phyloP scores from a whole-genome alignment of 2,329 filamentous ascomycete species.

The Xylaria sp. region DNA sequence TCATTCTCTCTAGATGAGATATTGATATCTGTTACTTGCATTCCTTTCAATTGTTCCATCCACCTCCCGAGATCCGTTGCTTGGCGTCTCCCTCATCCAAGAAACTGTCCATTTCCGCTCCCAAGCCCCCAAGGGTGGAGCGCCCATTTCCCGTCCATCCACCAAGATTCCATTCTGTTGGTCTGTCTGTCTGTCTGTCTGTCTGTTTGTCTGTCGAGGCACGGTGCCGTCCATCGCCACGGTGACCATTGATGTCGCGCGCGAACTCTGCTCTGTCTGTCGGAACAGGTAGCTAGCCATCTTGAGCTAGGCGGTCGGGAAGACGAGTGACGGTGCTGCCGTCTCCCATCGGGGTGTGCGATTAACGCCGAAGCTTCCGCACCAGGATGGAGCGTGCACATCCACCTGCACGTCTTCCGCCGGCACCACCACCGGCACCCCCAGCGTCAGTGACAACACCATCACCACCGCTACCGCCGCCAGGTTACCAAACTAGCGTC shows the following conservation, averaged over 20 bases:
- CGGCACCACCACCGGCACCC: conserved; percentile 4
- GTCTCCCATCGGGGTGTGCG: conserved; percentile 10
- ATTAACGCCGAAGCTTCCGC: conserved; percentile 43
- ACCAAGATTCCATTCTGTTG: neutral
- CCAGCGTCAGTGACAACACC: neutral
- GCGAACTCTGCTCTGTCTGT: neutral
- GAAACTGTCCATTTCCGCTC: neutral
- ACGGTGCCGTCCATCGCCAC: conserved; percentile 1
- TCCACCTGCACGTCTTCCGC: conserved; percentile 22
- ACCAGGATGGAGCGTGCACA: conserved; percentile 47
- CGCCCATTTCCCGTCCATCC: conserved; percentile 14
- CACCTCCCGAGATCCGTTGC: neutral
- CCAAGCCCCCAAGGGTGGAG: conserved; percentile 4
- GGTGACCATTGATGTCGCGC: neutral
- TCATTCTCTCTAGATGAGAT: neutral
- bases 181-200: neutral
- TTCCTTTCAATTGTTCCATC: neutral
- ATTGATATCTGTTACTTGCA: neutral
- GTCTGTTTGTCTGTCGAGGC: neutral
- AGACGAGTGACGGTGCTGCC: neutral
- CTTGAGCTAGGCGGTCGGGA: neutral
- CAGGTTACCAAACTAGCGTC: conserved; percentile 49
- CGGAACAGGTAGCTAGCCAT: neutral
- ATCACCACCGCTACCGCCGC: conserved; percentile 18
- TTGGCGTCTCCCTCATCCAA: neutral